Evolutionary conservation across 768 basidiomycete genomes (phyloP), one percentile per base, ranked within the genome.

Genomic region (Leccinum olivaceopallidum): DNA sequence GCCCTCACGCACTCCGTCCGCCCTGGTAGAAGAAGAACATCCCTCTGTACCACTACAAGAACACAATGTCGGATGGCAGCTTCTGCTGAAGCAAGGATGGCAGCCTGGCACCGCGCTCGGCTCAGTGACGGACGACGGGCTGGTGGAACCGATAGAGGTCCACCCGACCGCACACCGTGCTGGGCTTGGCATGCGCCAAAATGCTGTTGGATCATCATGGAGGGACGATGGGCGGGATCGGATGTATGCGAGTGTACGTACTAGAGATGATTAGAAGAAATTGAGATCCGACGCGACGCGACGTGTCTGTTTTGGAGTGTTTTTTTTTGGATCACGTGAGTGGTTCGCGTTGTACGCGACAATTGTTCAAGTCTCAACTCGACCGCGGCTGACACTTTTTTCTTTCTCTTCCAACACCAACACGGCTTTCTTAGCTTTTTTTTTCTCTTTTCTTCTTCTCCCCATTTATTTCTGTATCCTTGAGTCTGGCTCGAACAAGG

Each of bases 61-160:
- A 3, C 76, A 78, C 18, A 92, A 90, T 66, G 75, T 92, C 56
- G 92, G 90, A 1, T 85, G 89, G 66, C 80, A 77, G 39, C 75
- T 93, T 32, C 77, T 92, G 1, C 76, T 85, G 71, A 88, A 86
- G 69, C 89, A 89, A 71, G 90, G 90, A 2, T 93, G 91, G 92
- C 76, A 78, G 18, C 90, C 88, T 9, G 91, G 90, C 1, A 73
- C 74, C 10, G 67, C 70, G 22, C 75, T 83, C 4, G 73, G 72
- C n/a, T 4, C 24, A 3, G 51, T 36, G 0, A 20, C 26, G 7
- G 76, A 36, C 22, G 57, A n/a, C 2, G 81, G 80, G 16, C 71
- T 86, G 16, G 73, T 84, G n/a, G 85, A 83, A 28, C 89, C 89
- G 2, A 71, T 90, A 6, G 77, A 84, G 64, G 75, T 84, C 6